Evolutionary conservation across 176 grass and related monocot genomes (phyloP).

Genomic region (Saccharum spontaneum): DNA sequence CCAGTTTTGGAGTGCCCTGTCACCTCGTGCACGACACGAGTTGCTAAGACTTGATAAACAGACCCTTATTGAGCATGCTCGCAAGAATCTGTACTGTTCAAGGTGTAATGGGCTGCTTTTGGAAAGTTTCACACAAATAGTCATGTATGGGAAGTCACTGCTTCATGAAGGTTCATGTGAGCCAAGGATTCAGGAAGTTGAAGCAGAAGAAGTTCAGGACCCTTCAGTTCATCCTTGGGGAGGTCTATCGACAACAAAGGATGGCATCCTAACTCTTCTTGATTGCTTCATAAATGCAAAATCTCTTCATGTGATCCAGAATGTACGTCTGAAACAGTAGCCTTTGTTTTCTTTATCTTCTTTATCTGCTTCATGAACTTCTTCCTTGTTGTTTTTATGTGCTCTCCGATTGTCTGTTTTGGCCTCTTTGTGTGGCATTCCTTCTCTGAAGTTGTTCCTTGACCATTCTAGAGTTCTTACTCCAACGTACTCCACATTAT

Average conservation of each 20-base stretch:
- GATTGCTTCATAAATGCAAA: conserved; percentile 72
- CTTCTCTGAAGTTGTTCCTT: conserved; percentile 3
- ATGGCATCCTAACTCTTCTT: conserved; percentile 68
- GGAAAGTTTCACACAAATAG: conserved; percentile 82
- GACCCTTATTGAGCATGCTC: conserved; percentile 72
- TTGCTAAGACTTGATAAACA: conserved; percentile 83
- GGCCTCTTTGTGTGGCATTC: conserved; percentile 6
- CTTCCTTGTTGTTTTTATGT: neutral
- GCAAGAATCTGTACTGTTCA: conserved; percentile 87
- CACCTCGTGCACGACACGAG: conserved; percentile 45
- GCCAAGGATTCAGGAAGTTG: conserved; percentile 30
- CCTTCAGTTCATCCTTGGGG: conserved; percentile 76
- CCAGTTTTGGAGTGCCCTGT: conserved; percentile 79
- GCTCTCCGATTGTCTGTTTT: neutral
- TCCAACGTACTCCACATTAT: neutral
- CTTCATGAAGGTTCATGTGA: conserved; percentile 44
- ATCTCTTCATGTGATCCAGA: conserved; percentile 68
- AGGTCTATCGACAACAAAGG: conserved; percentile 76
- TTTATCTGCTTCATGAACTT: neutral
- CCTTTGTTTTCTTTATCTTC: neutral
- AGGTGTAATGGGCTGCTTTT: conserved; percentile 88
- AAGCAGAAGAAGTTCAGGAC: conserved; percentile 59
- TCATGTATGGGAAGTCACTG: conserved; percentile 70
- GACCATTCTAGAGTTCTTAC: conserved; percentile 7
- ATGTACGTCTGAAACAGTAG: conserved; percentile 48